phyloP scores from a whole-genome alignment of 164 flowering plant species.

The Echeveria elegans region DNA sequence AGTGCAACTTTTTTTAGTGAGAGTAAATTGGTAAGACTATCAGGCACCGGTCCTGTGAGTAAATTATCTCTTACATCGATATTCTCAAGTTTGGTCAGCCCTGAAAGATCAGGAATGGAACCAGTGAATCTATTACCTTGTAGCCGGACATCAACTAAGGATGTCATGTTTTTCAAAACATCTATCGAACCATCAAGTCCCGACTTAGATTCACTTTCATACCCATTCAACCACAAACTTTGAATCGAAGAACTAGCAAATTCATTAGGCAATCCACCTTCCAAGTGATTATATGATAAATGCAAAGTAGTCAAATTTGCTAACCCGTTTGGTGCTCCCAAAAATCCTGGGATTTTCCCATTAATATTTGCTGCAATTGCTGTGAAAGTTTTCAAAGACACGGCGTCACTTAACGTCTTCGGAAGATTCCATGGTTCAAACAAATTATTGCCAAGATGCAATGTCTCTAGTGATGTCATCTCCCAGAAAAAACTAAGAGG shows the following conservation, averaged over 20 bases:
- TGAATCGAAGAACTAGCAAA: slow-evolving; percentile 26
- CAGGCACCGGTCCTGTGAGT: slow-evolving; percentile 51
- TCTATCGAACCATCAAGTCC: slow-evolving; percentile 34
- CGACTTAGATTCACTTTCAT: slow-evolving; percentile 9
- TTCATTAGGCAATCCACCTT: slow-evolving; percentile 24
- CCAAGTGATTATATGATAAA: slow-evolving; percentile 21
- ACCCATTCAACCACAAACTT: slow-evolving; percentile 35
- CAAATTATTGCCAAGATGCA: slow-evolving; percentile 32
- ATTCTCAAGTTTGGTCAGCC: slow-evolving; percentile 14
- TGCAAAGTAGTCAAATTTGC: slow-evolving; percentile 20
- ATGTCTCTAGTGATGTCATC: slow-evolving; percentile 20
- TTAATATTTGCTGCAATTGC: slow-evolving; percentile 26
- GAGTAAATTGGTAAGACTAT: slow-evolving; percentile 20
- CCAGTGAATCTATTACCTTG: slow-evolving; percentile 42
- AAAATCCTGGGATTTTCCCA: slow-evolving; percentile 37
- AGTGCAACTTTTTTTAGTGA: slow-evolving; percentile 31
- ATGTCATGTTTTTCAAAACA: slow-evolving; percentile 43
- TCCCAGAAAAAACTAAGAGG: slow-evolving; percentile 43
- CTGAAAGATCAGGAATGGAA: slow-evolving; percentile 45
- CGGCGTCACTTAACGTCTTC: slow-evolving; percentile 17
- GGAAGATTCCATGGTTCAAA: slow-evolving; percentile 39
- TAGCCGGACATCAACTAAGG: slow-evolving; percentile 32
- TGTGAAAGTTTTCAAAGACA: slow-evolving; percentile 25
- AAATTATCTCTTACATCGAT: slow-evolving; percentile 44
- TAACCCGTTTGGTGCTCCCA: slow-evolving; percentile 19